Evolutionary conservation across 2,329 filamentous ascomycete genomes (phyloP).

Genomic region (Trichophyton benhamiae): DNA sequence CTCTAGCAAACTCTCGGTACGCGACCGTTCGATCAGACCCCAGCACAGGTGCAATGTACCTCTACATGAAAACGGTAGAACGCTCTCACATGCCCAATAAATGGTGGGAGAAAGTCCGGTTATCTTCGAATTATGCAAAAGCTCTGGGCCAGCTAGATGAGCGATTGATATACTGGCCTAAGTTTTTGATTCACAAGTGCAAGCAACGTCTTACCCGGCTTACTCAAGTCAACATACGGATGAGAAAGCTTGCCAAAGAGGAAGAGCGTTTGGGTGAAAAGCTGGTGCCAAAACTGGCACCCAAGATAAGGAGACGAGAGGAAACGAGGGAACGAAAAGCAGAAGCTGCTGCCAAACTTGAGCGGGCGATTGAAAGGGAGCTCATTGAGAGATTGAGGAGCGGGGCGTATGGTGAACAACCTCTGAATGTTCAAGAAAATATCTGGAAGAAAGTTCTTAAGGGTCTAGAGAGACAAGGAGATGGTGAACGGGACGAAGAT

Average conservation of each 20-base stretch:
- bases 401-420: slow-evolving; percentile 87
- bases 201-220: slow-evolving; percentile 89
- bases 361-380: slow-evolving; percentile 89
- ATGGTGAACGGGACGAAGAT: slow-evolving; percentile 73
- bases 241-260: slow-evolving; percentile 69
- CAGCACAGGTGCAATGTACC: slow-evolving; percentile 68
- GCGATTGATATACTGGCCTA: slow-evolving; percentile 82
- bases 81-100: slow-evolving; percentile 78
- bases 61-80: slow-evolving; percentile 94
- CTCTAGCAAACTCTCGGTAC: slow-evolving; percentile 82
- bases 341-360: slow-evolving; percentile 78
- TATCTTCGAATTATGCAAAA: slow-evolving; percentile 81
- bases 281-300: slow-evolving; percentile 76
- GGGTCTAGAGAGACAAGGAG: slow-evolving; percentile 75
- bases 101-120: slow-evolving; percentile 85
- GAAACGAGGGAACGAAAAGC: slow-evolving; percentile 64
- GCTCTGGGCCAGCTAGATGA: slow-evolving; percentile 80
- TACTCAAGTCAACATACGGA: slow-evolving; percentile 76
- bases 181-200: slow-evolving; percentile 85
- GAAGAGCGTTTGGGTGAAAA: slow-evolving; percentile 81
- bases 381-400: slow-evolving; percentile 81
- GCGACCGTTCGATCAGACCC: slow-evolving; percentile 80
- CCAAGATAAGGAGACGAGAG: slow-evolving; percentile 72
- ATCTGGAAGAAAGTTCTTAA: slow-evolving; percentile 97
- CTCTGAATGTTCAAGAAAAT: slow-evolving; percentile 83